phyloP scores from a whole-genome alignment of 2,329 filamentous ascomycete species.

The Karstenula rhodostoma region DNA sequence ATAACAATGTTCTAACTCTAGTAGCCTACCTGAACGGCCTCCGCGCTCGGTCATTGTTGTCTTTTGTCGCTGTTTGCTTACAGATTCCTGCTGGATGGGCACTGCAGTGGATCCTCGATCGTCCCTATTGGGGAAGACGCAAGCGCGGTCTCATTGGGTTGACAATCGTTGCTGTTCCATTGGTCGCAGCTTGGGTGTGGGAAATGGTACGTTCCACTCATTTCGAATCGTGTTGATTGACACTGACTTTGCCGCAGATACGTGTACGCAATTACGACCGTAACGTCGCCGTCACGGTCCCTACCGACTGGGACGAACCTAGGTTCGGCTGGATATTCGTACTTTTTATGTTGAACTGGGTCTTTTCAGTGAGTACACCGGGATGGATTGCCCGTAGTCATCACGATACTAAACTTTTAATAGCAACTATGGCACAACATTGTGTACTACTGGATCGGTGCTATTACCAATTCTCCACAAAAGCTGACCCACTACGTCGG shows the following conservation, averaged over 20 bases:
- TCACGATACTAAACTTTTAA: background rate
- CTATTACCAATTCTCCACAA: slow-evolving; percentile 41
- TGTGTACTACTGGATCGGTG: slow-evolving; percentile 44
- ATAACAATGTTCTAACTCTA: background rate
- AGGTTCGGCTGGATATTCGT: slow-evolving; percentile 40
- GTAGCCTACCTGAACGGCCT: slow-evolving; percentile 41
- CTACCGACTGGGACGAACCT: slow-evolving; percentile 38
- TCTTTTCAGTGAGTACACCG: slow-evolving; percentile 28
- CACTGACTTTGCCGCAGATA: slow-evolving; percentile 24
- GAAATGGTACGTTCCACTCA: slow-evolving; percentile 34
- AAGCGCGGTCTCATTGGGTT: slow-evolving; percentile 39
- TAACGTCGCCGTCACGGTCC: slow-evolving; percentile 28
- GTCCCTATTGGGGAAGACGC: slow-evolving; percentile 37
- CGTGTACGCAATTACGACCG: slow-evolving; percentile 43
- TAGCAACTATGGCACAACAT: slow-evolving; percentile 43
- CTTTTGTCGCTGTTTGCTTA: slow-evolving; percentile 39
- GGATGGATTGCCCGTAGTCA: background rate
- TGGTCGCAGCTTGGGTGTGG: slow-evolving; percentile 41
- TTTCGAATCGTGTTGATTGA: background rate
- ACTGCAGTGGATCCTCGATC: slow-evolving; percentile 39
- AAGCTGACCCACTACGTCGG: slow-evolving; percentile 44
- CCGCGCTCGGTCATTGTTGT: slow-evolving; percentile 35
- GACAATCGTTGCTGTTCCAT: slow-evolving; percentile 34
- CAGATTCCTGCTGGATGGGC: slow-evolving; percentile 43
- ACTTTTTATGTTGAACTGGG: slow-evolving; percentile 43